Evolutionary conservation across 306 rosid genomes (phyloP), one percentile per base, ranked within the genome.

Genomic region (Abrus precatorius): DNA sequence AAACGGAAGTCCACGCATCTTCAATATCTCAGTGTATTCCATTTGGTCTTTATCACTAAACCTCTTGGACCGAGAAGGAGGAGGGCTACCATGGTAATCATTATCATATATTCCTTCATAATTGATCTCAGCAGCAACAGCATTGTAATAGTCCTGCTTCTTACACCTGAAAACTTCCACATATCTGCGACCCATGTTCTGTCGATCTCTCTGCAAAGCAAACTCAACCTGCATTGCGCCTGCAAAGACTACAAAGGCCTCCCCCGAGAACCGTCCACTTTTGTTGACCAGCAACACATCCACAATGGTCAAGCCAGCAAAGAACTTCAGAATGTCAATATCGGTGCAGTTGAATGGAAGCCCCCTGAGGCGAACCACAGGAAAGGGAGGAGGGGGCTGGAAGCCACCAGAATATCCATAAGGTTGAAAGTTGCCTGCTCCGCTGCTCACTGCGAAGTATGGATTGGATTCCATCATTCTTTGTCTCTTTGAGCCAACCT

Each of bases 401-500:
- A 80, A 84, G 72, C 80, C 85, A 54, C 87, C 85, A 11, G 79
- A 76, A 76, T 80, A 84, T 76, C 85, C 87, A 76, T 80, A 84
- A 44, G 82, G 85, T 70, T 77, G 79, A 83, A 20, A 92, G 76
- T 86, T 91, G 78, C 91, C 84, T 81, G 94, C 1, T 72, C 92
- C 77, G 84, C 94, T 89, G 89, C 95, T 91, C 91, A 94, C 98
- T 94, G 98, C 97, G 93, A 94, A 94, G 98, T 94, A 94, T 88
- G 97, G 97, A 94, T 92, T 90, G 81, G 97, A 90, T 89, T 94
- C 98, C 98, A 94, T 94, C 98, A 94, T 94, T 94, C 98, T 91
- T 92, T 92, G 97, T 92, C 98, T 92, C 97, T 94, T 94, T 92
- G 97, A 94, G 98, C 98, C 98, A 88, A 94, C 97, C 97, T 92